These are phyloP conservation scores for Penicillium verhagenii DNA, from an alignment of 495 filamentous ascomycete genomes.

Conservation along the genomic window DNA sequence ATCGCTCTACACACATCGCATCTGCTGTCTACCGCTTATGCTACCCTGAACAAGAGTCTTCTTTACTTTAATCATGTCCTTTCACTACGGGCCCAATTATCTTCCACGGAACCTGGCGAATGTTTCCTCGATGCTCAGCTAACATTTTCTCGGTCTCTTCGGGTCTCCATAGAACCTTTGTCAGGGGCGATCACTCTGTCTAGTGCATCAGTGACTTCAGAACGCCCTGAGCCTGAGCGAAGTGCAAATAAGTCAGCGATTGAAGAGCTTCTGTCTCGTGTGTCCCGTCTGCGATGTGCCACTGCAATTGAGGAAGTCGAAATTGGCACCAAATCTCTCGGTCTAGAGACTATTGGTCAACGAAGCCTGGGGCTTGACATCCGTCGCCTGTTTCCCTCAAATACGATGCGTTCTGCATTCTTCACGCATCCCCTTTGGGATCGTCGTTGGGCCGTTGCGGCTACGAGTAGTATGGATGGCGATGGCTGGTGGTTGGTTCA, in stretches of 20 bases:
- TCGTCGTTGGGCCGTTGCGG: constrained; percentile 64
- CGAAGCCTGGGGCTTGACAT: constrained; percentile 55
- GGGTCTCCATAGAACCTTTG: constrained; percentile 66
- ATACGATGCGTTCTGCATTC: constrained; percentile 59
- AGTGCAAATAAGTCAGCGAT: constrained; percentile 45
- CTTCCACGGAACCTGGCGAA: constrained; percentile 60
- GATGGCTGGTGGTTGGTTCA: constrained; percentile 76
- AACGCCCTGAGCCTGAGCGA: constrained; percentile 44
- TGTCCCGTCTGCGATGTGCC: constrained; percentile 58
- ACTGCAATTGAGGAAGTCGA: constrained; percentile 63
- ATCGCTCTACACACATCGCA: constrained; percentile 72
- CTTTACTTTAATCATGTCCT: constrained; percentile 58
- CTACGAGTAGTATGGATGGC: constrained; percentile 68
- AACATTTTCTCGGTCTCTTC: constrained; percentile 53
- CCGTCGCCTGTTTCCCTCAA: constrained; percentile 60
- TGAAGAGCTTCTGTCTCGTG: constrained; percentile 49
- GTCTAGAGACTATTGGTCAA: constrained; percentile 58
- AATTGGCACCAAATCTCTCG: constrained; percentile 55
- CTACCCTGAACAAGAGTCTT: constrained; percentile 51
- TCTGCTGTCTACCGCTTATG: constrained; percentile 60
- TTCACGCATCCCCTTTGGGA: constrained; percentile 62
- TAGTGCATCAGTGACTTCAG: constrained; percentile 41
- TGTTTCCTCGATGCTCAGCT: constrained; percentile 67
- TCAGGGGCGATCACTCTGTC: constrained; percentile 44
- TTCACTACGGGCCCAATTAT: constrained; percentile 53